These are phyloP conservation scores for Nakazawaea sp. DNA, from an alignment of 805 yeast genomes.

Conservation along the genomic window DNA sequence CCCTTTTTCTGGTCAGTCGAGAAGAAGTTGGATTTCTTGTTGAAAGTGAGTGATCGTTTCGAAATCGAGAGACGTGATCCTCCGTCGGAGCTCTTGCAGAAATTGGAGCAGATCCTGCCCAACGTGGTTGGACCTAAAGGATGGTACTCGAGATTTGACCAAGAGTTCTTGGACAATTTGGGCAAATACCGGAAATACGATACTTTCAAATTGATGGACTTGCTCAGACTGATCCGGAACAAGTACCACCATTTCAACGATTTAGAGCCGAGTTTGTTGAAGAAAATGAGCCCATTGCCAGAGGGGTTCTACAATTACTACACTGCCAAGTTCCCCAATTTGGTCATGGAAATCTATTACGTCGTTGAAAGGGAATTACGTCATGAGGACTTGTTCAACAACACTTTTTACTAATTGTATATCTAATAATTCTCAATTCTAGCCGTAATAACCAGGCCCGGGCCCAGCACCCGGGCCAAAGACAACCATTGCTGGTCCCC, in stretches of 20 bases:
- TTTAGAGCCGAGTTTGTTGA: slow-evolving; percentile 59
- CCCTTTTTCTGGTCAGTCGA: slow-evolving; percentile 82
- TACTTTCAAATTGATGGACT: slow-evolving; percentile 71
- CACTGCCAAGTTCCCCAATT: slow-evolving; percentile 64
- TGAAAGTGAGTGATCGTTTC: slow-evolving; percentile 85
- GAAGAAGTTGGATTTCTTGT: slow-evolving; percentile 73
- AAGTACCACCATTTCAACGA: slow-evolving; percentile 94
- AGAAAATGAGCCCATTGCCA: slow-evolving; percentile 72
- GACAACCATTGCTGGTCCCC: no score
- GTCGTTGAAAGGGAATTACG: slow-evolving; percentile 49
- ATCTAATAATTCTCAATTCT: no score
- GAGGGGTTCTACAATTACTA: slow-evolving; percentile 80
- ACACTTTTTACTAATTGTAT: slow-evolving; percentile 3
- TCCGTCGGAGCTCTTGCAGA: slow-evolving; percentile 50
- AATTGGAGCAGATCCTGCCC: slow-evolving; percentile 45
- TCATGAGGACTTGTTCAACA: slow-evolving; percentile 54
- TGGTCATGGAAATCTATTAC: slow-evolving; percentile 69
- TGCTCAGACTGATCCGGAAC: slow-evolving; percentile 83
- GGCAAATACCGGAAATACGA: slow-evolving; percentile 90
- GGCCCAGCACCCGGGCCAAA: no score
- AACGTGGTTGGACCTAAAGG: slow-evolving; percentile 53
- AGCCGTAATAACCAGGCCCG: no score
- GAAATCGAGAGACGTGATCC: slow-evolving; percentile 82
- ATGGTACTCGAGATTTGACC: slow-evolving; percentile 75
- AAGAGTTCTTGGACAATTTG: slow-evolving; percentile 69